Percentiles rank a stretch among this genome's conserved stretches.
Evolutionary conservation across 352 stramenopile genomes (phyloP).

Genomic region (Globisporangium abappressorium): DNA sequence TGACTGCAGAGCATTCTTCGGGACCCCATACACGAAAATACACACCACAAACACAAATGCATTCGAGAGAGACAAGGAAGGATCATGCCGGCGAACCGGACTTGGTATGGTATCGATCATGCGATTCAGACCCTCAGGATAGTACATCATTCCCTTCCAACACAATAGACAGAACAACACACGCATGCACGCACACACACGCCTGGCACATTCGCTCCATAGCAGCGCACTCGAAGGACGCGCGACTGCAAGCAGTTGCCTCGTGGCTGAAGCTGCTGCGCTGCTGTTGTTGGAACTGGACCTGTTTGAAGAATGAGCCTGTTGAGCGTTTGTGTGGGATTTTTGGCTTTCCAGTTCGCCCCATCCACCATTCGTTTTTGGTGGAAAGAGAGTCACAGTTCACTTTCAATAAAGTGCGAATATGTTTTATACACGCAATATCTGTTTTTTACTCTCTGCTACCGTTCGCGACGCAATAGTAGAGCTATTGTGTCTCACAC

Average conservation of each 20-base stretch:
- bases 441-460: background rate
- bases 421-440: background rate
- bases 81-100: slow-evolving; percentile 85
- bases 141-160: slow-evolving; percentile 67
- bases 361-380: slow-evolving; percentile 9
- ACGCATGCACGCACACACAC: slow-evolving; percentile 2
- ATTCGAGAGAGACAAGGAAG: slow-evolving; percentile 27
- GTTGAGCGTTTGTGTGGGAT: background rate
- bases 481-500: background rate
- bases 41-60: slow-evolving; percentile 3
- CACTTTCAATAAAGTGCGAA: background rate
- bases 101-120: slow-evolving; percentile 81
- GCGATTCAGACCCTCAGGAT: slow-evolving; percentile 84
- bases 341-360: background rate
- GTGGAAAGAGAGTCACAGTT: background rate
- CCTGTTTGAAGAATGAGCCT: slow-evolving; percentile 10
- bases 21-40: background rate
- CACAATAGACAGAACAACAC: background rate
- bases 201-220: background rate
- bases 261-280: background rate
- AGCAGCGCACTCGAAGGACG: background rate
- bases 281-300: background rate
- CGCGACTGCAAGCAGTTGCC: background rate
- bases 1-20: slow-evolving; percentile 46
- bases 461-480: background rate